These are phyloP conservation scores for Colletotrichum sp. DNA, from an alignment of 2,329 filamentous ascomycete genomes.

Conservation along the genomic window DNA sequence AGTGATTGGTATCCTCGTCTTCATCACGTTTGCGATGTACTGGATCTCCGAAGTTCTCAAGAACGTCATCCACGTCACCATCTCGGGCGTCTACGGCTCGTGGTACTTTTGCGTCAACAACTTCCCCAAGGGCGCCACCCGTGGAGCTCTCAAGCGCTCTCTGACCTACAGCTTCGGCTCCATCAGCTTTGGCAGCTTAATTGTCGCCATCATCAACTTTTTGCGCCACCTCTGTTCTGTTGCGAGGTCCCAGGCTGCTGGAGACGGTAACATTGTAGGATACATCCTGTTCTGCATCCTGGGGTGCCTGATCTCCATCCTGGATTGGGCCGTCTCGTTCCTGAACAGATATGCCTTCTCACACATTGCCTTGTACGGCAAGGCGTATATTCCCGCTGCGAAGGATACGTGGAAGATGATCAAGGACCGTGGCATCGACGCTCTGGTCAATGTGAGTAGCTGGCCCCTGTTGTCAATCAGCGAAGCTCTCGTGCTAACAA, in stretches of 20 bases:
- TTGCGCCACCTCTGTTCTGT: conserved; percentile 82
- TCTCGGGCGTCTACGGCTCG: conserved; percentile 87
- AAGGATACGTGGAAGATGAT: conserved; percentile 94
- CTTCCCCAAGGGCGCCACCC: conserved; percentile 79
- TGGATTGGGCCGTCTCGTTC: conserved; percentile 88
- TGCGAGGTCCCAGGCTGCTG: conserved; percentile 67
- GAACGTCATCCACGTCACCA: conserved; percentile 87
- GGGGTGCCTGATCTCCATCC: conserved; percentile 75
- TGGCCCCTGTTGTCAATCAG: not conserved
- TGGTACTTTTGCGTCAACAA: conserved; percentile 85
- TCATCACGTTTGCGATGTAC: conserved; percentile 89
- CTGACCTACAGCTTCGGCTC: conserved; percentile 93
- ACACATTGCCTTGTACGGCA: conserved; percentile 92
- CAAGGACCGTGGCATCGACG: conserved; percentile 89
- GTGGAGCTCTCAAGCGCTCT: conserved; percentile 81
- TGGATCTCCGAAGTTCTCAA: conserved; percentile 96
- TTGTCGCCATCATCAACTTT: conserved; percentile 88
- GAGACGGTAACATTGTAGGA: conserved; percentile 71
- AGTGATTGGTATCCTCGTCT: conserved; percentile 84
- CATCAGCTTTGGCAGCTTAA: conserved; percentile 83
- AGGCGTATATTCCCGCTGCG: conserved; percentile 82
- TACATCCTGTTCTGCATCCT: conserved; percentile 75
- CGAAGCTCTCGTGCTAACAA: not conserved
- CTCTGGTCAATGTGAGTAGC: conserved; percentile 71
- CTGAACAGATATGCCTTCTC: conserved; percentile 93